Base-by-base conservation (phyloP, 768 basidiomycete genomes). In the Pulveroboletus frians region DNA sequence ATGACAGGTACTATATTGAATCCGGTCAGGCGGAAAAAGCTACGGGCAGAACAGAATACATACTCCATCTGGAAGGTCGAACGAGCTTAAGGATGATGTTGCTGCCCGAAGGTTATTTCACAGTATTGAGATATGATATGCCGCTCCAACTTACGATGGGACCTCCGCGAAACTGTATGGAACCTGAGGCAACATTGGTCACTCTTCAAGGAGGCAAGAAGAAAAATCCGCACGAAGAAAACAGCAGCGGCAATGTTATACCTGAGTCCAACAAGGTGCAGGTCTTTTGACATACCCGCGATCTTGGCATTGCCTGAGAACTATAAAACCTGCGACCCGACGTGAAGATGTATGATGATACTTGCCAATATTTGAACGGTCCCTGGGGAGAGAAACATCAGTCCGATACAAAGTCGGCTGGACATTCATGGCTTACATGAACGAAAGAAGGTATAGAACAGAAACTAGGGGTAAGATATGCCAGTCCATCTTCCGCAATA, bases 21-120 rank as follows among this genome's bases (percentile, higher is more conserved):
- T 34, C 13, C 11, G 56, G 35, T 57, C 38, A 58, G 26, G 61
- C 42, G 17, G 37, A 13, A 4, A 51, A 37, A 29, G 2, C 29
- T 45, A 30, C 1, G 21, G 2, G n/a, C n/a, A n/a, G 30, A 23
- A 7, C 29, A 18, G 5, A 27, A 34, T 27, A 36, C 63, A 21
- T 52, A 73, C 69, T 66, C 64, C 64, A 74, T 53, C 53, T 56
- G 4, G 71, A 72, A n/a, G 67, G 67, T 27, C 62, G 55, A 50
- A 61, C 59, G 40, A 74, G 49, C 47, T 67, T 73, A 5, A 72
- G 57, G 9, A 67, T 53, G 15, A 74, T 69, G 17, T 74, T 72
- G 45, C 72, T 72, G 32, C 8, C 1, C 14, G n/a, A 32, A n/a
- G 2, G 42, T 58, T 39, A 58, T 44, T 35, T 44, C 8, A 23